phyloP scores from a whole-genome alignment of 2,329 filamentous ascomycete species.

The Pseudogymnoascus sp. region DNA sequence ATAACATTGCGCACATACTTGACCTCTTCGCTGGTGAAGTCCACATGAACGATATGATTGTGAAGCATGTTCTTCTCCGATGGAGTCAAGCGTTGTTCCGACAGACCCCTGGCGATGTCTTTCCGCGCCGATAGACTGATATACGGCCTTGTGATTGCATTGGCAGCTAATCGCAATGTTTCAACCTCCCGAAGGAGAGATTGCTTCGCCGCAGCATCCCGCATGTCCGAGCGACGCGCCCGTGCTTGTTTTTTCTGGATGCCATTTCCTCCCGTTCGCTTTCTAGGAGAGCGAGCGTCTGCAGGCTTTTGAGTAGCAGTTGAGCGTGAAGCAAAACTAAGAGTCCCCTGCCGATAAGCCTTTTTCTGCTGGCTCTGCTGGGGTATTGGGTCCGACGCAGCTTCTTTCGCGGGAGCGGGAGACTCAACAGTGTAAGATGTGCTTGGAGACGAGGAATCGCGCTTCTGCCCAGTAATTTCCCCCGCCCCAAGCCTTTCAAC shows the following conservation, averaged over 20 bases:
- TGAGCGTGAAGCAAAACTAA: not conserved
- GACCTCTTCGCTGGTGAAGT: not conserved
- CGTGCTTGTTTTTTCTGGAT: not conserved
- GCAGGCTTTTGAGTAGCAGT: not conserved
- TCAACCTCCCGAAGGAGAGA: not conserved
- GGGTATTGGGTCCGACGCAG: not conserved
- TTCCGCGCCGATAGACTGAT: not conserved
- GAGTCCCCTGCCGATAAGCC: not conserved
- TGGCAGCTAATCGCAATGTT: not conserved
- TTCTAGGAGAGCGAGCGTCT: not conserved
- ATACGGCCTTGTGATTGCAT: not conserved
- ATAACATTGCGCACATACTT: not conserved
- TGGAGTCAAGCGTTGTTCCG: not conserved
- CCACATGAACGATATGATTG: slow-evolving; percentile 1
- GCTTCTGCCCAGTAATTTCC: not conserved
- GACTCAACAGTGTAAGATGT: not conserved
- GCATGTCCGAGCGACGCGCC: not conserved
- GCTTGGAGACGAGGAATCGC: not conserved
- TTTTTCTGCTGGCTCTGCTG: not conserved
- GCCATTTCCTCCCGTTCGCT: not conserved
- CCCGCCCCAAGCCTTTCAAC: not conserved
- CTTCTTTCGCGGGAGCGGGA: not conserved
- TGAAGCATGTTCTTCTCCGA: not conserved
- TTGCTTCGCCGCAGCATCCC: not conserved
- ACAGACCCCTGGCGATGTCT: slow-evolving; percentile 1